Conservation (phyloP, 192 early-diverging fungal genomes). For the Coemansia sp. region DNA sequence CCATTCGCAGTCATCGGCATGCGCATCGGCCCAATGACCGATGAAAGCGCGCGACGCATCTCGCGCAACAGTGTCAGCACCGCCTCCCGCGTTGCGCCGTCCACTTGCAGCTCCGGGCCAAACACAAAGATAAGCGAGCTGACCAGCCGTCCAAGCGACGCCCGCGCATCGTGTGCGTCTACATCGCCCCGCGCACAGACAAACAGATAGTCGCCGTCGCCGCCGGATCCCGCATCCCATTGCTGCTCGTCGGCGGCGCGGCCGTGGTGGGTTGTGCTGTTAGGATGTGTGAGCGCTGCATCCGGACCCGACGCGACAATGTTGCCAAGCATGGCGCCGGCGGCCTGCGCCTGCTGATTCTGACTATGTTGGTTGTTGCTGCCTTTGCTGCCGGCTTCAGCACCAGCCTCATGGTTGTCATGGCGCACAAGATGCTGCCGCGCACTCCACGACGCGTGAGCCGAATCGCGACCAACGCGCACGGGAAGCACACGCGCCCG, state of each 20-base stretch:
- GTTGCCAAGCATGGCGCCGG: conserved; percentile 44
- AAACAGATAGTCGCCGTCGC: conserved; percentile 20
- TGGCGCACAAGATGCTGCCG: not conserved
- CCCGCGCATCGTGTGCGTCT: conserved; percentile 56
- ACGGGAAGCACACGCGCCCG: conserved; percentile 22
- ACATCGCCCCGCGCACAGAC: conserved; percentile 62
- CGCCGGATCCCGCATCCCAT: not conserved
- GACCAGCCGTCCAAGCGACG: conserved; percentile 80
- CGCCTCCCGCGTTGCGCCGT: conserved; percentile 70
- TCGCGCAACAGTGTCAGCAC: conserved; percentile 79
- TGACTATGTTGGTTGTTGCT: not conserved
- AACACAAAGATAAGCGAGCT: conserved; percentile 84
- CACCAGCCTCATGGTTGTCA: not conserved
- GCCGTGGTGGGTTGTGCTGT: conserved; percentile 40
- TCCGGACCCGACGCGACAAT: conserved; percentile 66
- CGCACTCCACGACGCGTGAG: not conserved
- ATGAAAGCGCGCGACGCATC: conserved; percentile 66
- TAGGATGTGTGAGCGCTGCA: conserved; percentile 59
- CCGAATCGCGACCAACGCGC: not conserved
- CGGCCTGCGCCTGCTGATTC: not conserved
- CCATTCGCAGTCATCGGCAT: not conserved
- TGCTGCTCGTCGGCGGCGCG: not conserved
- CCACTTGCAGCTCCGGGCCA: conserved; percentile 86
- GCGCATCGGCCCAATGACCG: conserved; percentile 10
- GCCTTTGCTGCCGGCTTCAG: conserved; percentile 1